Base-by-base conservation (phyloP, 208 protist genomes). In the Trypanosoma platydactyli region DNA sequence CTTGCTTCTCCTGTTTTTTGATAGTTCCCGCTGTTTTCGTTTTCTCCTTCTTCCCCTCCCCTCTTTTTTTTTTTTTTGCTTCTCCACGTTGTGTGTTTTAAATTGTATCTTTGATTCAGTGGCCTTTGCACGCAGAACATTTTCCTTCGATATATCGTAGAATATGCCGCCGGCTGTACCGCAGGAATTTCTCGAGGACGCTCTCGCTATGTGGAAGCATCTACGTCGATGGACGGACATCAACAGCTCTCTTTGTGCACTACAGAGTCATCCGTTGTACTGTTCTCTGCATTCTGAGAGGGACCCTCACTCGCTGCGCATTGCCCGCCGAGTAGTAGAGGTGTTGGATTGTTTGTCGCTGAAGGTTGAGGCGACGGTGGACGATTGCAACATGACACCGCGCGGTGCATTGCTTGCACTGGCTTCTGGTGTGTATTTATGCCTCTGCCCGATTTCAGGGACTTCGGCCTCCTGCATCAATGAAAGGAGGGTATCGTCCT, bases 171-270 rank as follows among this genome's bases (percentile, higher is more conserved):
- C 24, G 12, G 3, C 1, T 9, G 41, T 68, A 22, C 40, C 63
- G 33, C 50, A 60, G 25, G 63, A 68, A 13, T 52, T 72, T 53
- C 30, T 72, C n/a, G 58, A 65, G 49, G 57, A 64, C 45, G 66
- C 57, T 18, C 11, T 72, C 50, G 66, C 56, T 15, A 27, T 40
- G 9, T 72, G 55, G 57, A 24, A 52, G 6, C 33, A 45, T 44
- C 15, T 72, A 11, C 56, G 57, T n/a, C 48, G 41, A 46, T 64
- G 40, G 38, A 42, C 30, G 1, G 57, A 65, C 27, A n/a, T 59
- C 18, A 65, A 64, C 49, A 50, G 27, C 22, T 72, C 59, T 59
- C 27, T 72, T 2, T 24, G n/a, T 29, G 57, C 57, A 29, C 33
- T 72, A n/a, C 55, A 49, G n/a, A 30, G 38, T 18, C 48, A 35